A percentile compares a stretch with the other conserved stretches of the same genome.
Evolutionary conservation across 176 grass and related monocot species (phyloP).

Genomic region (Musa itinerans): DNA sequence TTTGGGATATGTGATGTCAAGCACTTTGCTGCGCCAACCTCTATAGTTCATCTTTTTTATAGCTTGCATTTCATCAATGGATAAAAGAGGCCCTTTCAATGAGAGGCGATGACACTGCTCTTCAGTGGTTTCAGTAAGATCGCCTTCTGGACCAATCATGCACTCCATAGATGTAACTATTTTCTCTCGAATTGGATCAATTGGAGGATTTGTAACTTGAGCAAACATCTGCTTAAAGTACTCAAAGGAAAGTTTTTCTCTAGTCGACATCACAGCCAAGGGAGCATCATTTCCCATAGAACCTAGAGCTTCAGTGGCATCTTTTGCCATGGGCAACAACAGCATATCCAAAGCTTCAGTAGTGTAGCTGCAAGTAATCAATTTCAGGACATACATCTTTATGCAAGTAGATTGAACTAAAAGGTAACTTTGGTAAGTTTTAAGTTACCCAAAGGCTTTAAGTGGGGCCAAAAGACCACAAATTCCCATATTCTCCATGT

Average conservation of each 20-base stretch:
- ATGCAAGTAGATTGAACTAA: slow-evolving; percentile 1
- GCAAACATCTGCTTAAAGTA: slow-evolving; percentile 99
- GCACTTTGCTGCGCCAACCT: slow-evolving; percentile 85
- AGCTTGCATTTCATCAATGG: slow-evolving; percentile 89
- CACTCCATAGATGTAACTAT: slow-evolving; percentile 98
- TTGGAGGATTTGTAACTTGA: slow-evolving; percentile 96
- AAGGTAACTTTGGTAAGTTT: slow-evolving; percentile 5
- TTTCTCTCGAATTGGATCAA: slow-evolving; percentile 94
- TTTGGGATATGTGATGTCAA: slow-evolving; percentile 81
- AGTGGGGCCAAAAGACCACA: slow-evolving; percentile 68
- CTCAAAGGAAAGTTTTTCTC: slow-evolving; percentile 87
- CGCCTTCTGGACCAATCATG: slow-evolving; percentile 94
- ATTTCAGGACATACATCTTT: slow-evolving; percentile 16
- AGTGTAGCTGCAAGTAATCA: slow-evolving; percentile 55
- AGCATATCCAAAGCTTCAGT: slow-evolving; percentile 90
- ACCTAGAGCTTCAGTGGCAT: slow-evolving; percentile 66
- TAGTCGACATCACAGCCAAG: slow-evolving; percentile 91
- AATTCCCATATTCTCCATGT: slow-evolving; percentile 41
- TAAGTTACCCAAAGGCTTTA: slow-evolving; percentile 88
- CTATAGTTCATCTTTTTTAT: slow-evolving; percentile 91
- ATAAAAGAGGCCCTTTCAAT: slow-evolving; percentile 69
- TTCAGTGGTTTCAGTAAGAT: slow-evolving; percentile 86
- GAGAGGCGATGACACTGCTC: slow-evolving; percentile 80
- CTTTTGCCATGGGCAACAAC: slow-evolving; percentile 85
- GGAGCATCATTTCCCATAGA: slow-evolving; percentile 98